Evolutionary conservation across 2,329 filamentous ascomycete species (phyloP), one percentile per base, ranked within the genome.

Genomic region (Cryphonectria nitschkei): DNA sequence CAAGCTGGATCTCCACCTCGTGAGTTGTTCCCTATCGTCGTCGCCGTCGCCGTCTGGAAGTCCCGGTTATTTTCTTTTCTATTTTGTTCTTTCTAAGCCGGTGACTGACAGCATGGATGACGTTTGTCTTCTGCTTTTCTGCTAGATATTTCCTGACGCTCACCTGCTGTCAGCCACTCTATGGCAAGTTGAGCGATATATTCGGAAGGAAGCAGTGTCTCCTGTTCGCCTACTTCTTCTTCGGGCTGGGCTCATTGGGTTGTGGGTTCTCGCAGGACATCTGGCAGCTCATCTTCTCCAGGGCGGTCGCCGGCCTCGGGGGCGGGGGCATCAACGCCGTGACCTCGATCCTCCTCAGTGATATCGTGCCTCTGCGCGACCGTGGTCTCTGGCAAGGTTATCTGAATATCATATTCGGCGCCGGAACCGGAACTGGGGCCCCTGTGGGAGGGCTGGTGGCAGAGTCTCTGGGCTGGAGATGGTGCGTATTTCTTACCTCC

Each of bases 401-500:
- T 72, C 84, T 93, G 76, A 95, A 94, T 78, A 86, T 94, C 73
- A 85, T 94, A 65, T 94, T 87, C 75, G 90, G 91, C 0, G 80
- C 84, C 26, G 93, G 92, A n/a, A 87, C 91, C 3, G 88, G 89
- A 6, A 84, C 86, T 6, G 93, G 93, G 2, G 92, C 90, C 5
- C 91, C 92, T 0, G 74, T 95, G 0, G 93, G 88, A 74, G 92
- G 93, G 2, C 78, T 93, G 8, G 79, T 94, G n/a, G 88, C 91
- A 0, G 92, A 94, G 78, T 88, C 85, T 5, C 85, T 94, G 67
- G 91, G 92, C 46, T 94, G 92, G 92, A 84, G 92, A 74, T 94
- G 91, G 90, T 89, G 81, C 77, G 82, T 77, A 65, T 34, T 58
- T 68, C 69, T 68, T 3, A n/a, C n/a, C n/a, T n/a, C n/a, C n/a